These are phyloP conservation scores for Volutella citrinella DNA, from an alignment of 2,329 filamentous ascomycete species.

Conservation along the genomic window DNA sequence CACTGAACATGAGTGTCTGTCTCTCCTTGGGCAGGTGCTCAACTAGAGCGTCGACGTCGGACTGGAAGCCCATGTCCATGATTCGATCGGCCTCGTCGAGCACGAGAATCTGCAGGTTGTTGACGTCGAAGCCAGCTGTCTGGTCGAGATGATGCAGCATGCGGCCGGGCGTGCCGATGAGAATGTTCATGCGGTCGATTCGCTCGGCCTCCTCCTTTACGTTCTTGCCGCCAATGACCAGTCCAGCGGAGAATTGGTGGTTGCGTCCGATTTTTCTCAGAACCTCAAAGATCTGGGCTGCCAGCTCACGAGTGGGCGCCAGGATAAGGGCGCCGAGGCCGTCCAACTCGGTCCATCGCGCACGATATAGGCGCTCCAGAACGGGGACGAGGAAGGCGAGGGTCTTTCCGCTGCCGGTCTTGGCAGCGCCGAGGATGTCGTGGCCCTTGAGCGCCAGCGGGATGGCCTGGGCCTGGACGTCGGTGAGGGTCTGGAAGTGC, in stretches of 20 bases:
- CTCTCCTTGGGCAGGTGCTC: constrained; percentile 83
- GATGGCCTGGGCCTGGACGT: constrained; percentile 88
- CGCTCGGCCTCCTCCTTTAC: constrained; percentile 83
- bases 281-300: constrained; percentile 96
- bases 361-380: constrained; percentile 85
- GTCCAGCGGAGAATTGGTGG: constrained; percentile 85
- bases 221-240: constrained; percentile 92
- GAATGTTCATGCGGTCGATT: constrained; percentile 88
- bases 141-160: constrained; percentile 96
- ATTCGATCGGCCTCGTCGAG: constrained; percentile 95
- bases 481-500: constrained; percentile 87
- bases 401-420: constrained; percentile 94
- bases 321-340: constrained; percentile 90
- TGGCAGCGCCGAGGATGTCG: constrained; percentile 91
- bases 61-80: constrained; percentile 95
- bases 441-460: constrained; percentile 79
- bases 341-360: constrained; percentile 86
- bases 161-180: constrained; percentile 91
- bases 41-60: constrained; percentile 85
- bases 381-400: constrained; percentile 89
- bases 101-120: constrained; percentile 88
- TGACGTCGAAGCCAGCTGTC: constrained; percentile 83
- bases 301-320: constrained; percentile 89
- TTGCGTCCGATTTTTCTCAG: constrained; percentile 84
- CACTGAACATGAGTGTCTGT: constrained; percentile 93